phyloP scores from a whole-genome alignment of 805 yeast species.

The Ogataea salicorniae region DNA sequence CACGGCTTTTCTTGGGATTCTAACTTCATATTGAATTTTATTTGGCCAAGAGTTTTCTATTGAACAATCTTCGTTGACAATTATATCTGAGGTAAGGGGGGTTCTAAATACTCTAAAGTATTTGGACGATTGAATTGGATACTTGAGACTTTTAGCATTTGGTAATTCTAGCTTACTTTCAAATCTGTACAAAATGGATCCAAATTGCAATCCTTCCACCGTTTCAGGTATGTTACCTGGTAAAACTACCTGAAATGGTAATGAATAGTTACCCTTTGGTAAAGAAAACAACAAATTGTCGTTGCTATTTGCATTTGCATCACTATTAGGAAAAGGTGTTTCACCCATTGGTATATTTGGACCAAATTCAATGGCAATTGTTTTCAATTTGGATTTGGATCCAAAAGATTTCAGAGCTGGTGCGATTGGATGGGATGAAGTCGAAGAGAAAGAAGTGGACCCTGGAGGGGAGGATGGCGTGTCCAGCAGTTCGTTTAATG shows the following conservation, averaged over 20 bases:
- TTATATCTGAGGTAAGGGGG: conserved; percentile 35
- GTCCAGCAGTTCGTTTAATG: conserved; percentile 10
- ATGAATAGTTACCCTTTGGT: conserved; percentile 47
- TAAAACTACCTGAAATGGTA: conserved; percentile 41
- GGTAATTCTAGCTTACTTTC: conserved; percentile 19
- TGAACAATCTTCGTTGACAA: conserved; percentile 38
- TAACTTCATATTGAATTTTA: conserved; percentile 45
- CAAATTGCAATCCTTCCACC: conserved; percentile 43
- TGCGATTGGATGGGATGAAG: too few species aligned
- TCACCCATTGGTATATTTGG: conserved; percentile 17
- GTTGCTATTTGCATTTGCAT: conserved; percentile 2
- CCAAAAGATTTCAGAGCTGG: too few species aligned
- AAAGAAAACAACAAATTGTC: conserved; percentile 28
- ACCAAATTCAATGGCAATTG: conserved; percentile 2
- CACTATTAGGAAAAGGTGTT: conserved; percentile 31
- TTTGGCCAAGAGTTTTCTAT: conserved; percentile 49
- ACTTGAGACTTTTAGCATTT: conserved; percentile 13
- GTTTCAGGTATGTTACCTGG: conserved; percentile 48
- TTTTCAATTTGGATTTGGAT: not conserved
- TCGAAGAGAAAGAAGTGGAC: too few species aligned
- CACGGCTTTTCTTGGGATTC: conserved; percentile 37
- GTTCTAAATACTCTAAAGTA: conserved; percentile 42
- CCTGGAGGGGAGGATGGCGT: too few species aligned
- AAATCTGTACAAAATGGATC: conserved; percentile 38
- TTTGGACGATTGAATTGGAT: conserved; percentile 19